These are phyloP conservation scores for Saccharomyces hybrid DNA, from an alignment of 1,139 yeast species.

Conservation along the genomic window DNA sequence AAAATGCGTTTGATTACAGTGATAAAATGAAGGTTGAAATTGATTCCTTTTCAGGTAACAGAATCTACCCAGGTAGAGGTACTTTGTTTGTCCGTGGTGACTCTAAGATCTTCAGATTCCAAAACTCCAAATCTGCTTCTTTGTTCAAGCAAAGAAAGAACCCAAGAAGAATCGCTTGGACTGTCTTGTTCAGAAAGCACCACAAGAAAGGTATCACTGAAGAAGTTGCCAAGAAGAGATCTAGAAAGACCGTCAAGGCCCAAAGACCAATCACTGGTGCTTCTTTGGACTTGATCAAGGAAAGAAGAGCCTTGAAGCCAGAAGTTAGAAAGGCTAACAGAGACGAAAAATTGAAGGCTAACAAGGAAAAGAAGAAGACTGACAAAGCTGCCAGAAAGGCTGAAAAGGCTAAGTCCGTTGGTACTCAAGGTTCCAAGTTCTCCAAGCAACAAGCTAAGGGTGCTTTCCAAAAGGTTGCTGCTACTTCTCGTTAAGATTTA, in stretches of 20 bases:
- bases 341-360: conserved; percentile 82
- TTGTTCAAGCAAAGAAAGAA: conserved; percentile 99
- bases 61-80: conserved; percentile 99
- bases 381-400: conserved; percentile 93
- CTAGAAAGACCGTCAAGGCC: conserved; percentile 95
- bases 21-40: conserved; percentile 90
- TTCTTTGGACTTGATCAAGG: conserved; percentile 94
- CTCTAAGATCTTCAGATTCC: conserved; percentile 99
- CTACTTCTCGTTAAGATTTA: conserved; percentile 78
- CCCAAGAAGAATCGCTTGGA: conserved; percentile 99
- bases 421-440: conserved; percentile 58
- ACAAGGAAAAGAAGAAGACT: conserved; percentile 93
- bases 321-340: conserved; percentile 97
- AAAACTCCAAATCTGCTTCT: conserved; percentile 94
- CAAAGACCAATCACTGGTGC: conserved; percentile 99
- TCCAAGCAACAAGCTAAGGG: conserved; percentile 88
- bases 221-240: conserved; percentile 94
- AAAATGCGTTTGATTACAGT: not conserved
- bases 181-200: conserved; percentile 98
- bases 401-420: conserved; percentile 81
- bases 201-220: conserved; percentile 99
- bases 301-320: conserved; percentile 94
- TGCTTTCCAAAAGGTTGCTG: conserved; percentile 93
- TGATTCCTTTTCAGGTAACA: conserved; percentile 98
- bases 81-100: conserved; percentile 98